phyloP scores from a whole-genome alignment of 164 flowering plant species.

The Annona cherimola region DNA sequence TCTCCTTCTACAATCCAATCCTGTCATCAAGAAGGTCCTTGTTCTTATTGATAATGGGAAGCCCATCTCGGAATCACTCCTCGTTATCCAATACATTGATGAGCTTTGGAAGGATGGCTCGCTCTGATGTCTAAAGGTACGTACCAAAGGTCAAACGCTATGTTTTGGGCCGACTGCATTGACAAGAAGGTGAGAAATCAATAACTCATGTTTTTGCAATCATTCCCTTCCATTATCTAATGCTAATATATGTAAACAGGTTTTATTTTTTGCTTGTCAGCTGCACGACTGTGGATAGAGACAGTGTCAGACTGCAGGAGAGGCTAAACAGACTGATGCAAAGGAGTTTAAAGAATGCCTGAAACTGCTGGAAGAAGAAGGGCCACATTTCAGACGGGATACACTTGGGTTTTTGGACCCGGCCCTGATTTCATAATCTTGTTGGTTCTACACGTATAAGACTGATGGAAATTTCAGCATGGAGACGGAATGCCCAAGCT shows the following conservation, averaged over 20 bases:
- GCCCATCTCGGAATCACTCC: conserved; percentile 19
- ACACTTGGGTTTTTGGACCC: conserved; percentile 13
- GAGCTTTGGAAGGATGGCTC: not conserved
- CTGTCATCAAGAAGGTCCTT: not conserved
- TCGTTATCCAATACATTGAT: conserved; percentile 15
- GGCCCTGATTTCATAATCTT: conserved; percentile 2
- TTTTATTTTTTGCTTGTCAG: not conserved
- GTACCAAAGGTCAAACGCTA: conserved; percentile 8
- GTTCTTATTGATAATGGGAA: conserved; percentile 11
- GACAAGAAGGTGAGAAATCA: no score
- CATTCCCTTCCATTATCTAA: no score
- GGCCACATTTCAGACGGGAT: conserved; percentile 16
- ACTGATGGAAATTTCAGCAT: conserved; percentile 13
- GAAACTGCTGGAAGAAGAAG: conserved; percentile 19
- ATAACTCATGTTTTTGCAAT: no score
- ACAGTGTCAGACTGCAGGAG: conserved; percentile 12
- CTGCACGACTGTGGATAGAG: conserved; percentile 2
- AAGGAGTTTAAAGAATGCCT: conserved; percentile 12
- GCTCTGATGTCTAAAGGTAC: conserved; percentile 7
- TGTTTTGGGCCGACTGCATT: conserved; percentile 12
- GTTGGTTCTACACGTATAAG: conserved; percentile 13
- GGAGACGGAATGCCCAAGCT: conserved; percentile 15
- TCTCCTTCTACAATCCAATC: not conserved
- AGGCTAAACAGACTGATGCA: conserved; percentile 10
- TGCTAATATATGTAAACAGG: no score